Percentiles rank a stretch among this genome's conserved stretches.
These are phyloP conservation scores for Alternaria triticimaculans DNA, from an alignment of 2,329 filamentous ascomycete species.

Conservation along the genomic window DNA sequence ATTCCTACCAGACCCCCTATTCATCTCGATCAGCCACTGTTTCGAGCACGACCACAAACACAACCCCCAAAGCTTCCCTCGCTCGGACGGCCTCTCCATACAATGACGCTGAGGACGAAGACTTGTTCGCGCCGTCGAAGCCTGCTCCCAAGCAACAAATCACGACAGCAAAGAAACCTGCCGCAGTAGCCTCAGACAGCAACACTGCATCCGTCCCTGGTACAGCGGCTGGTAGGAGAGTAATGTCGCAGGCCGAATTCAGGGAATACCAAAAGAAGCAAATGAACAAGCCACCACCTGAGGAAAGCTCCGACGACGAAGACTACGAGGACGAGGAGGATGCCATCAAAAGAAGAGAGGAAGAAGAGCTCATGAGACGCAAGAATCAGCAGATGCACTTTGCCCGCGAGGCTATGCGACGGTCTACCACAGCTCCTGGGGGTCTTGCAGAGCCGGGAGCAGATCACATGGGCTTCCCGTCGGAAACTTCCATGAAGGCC, in stretches of 20 bases:
- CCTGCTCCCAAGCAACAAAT: conserved; percentile 12
- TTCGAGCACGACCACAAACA: conserved; percentile 37
- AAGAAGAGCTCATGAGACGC: conserved; percentile 41
- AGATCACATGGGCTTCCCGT: conserved; percentile 42
- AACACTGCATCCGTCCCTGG: conserved; percentile 17
- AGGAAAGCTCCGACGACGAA: conserved; percentile 42
- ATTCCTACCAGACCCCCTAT: conserved; percentile 41
- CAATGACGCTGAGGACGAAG: conserved; percentile 37
- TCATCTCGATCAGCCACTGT: conserved; percentile 37
- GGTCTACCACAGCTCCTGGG: conserved; percentile 41
- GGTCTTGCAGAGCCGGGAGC: conserved; percentile 23
- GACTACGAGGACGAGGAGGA: conserved; percentile 50
- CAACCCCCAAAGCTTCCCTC: conserved; percentile 38
- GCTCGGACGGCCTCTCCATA: conserved; percentile 24
- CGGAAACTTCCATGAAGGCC: conserved; percentile 44
- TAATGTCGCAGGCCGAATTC: conserved; percentile 46
- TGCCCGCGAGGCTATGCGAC: conserved; percentile 43
- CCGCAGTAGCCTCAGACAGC: conserved; percentile 15
- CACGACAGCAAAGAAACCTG: conserved; percentile 7
- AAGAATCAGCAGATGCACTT: conserved; percentile 45
- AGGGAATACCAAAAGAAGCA: conserved; percentile 38
- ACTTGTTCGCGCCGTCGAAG: conserved; percentile 36
- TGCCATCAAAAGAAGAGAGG: conserved; percentile 39
- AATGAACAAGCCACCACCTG: conserved; percentile 29
- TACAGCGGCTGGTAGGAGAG: conserved; percentile 25